phyloP scores from a whole-genome alignment of 2,329 filamentous ascomycete genomes.

The Teratosphaeria zuluensis region DNA sequence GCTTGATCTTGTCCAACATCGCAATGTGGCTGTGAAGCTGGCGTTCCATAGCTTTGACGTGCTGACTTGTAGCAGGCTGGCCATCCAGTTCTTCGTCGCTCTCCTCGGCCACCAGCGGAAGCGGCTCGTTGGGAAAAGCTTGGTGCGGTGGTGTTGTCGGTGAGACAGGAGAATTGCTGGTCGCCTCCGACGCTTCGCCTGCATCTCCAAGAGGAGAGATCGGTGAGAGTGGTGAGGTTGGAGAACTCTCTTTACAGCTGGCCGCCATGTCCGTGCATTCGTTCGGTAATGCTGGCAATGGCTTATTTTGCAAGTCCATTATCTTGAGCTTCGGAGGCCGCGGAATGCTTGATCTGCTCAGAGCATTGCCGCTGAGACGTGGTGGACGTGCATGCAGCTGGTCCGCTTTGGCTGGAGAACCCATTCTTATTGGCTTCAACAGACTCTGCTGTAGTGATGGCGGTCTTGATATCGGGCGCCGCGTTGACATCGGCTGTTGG shows the following conservation, averaged over 20 bases:
- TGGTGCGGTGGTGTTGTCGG: slow-evolving; percentile 1
- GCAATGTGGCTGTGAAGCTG: slow-evolving; percentile 27
- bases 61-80: neutral
- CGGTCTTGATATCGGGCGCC: neutral
- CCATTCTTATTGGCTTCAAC: slow-evolving; percentile 16
- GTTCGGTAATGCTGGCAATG: neutral
- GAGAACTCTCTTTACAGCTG: neutral
- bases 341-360: slow-evolving; percentile 5
- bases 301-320: neutral
- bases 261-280: neutral
- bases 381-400: slow-evolving; percentile 15
- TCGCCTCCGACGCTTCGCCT: slow-evolving; percentile 2
- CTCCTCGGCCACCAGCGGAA: neutral
- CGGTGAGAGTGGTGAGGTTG: slow-evolving; percentile 1
- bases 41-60: slow-evolving; percentile 18
- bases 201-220: slow-evolving; percentile 3
- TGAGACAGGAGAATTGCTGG: slow-evolving; percentile 6
- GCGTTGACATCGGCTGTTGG: neutral
- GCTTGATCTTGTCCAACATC: slow-evolving; percentile 20
- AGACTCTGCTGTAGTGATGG: slow-evolving; percentile 9
- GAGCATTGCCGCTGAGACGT: slow-evolving; percentile 6
- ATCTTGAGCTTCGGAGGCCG: slow-evolving; percentile 6
- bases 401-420: slow-evolving; percentile 20
- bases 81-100: neutral
- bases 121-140: neutral